phyloP scores from a whole-genome alignment of 352 stramenopile species.

The Pythium volutum region DNA sequence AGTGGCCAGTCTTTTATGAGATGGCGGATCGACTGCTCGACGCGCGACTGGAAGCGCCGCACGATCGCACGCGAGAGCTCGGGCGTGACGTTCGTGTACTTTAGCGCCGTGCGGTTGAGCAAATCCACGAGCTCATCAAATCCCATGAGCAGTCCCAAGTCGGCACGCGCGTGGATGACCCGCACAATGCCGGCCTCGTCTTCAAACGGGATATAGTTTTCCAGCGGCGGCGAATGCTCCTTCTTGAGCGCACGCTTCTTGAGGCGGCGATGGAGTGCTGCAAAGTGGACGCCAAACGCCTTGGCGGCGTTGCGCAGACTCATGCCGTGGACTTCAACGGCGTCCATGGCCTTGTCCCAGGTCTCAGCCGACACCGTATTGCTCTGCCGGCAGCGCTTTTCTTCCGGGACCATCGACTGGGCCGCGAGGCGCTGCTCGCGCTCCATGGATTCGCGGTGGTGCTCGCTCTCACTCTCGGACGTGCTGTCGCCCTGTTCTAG shows the following conservation, averaged over 20 bases:
- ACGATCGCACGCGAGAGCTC: constrained; percentile 41
- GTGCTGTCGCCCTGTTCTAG: constrained; percentile 22
- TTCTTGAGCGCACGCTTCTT: constrained; percentile 66
- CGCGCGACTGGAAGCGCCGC: constrained; percentile 49
- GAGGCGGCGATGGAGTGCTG: constrained; percentile 53
- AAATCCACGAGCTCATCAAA: constrained; percentile 67
- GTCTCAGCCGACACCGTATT: constrained; percentile 54
- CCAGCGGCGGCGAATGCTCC: constrained; percentile 36
- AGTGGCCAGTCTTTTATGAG: constrained; percentile 62
- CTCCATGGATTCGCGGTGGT: constrained; percentile 20
- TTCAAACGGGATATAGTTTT: constrained; percentile 63
- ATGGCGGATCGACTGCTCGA: constrained; percentile 59
- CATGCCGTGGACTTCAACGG: constrained; percentile 64
- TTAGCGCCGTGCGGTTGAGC: constrained; percentile 53
- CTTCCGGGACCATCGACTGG: constrained; percentile 2
- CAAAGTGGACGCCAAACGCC: constrained; percentile 59
- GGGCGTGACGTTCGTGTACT: constrained; percentile 44
- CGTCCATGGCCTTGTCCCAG: constrained; percentile 66
- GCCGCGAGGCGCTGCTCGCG: constrained; percentile 14
- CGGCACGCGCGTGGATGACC: constrained; percentile 61
- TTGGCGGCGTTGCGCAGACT: constrained; percentile 64
- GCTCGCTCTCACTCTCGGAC: constrained; percentile 33
- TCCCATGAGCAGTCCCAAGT: constrained; percentile 67
- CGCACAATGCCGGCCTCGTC: constrained; percentile 67
- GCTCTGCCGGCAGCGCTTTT: constrained; percentile 42